Percentiles rank a stretch among this genome's conserved stretches.
phyloP scores from a whole-genome alignment of 441 rosid species.

The Gossypium davidsonii region DNA sequence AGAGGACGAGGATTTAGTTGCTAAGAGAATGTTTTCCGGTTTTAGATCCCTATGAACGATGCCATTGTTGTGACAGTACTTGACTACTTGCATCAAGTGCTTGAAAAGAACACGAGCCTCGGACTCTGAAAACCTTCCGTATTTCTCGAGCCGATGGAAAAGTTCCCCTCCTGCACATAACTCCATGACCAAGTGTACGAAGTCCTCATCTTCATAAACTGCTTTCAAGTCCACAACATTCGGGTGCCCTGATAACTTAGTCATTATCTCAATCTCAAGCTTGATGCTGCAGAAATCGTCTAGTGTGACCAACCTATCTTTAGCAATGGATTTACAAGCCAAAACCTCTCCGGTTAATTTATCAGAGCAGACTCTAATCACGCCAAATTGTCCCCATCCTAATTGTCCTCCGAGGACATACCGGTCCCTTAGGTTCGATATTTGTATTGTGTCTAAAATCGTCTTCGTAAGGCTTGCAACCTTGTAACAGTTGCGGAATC shows the following conservation, averaged over 20 bases:
- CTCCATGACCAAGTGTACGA: conserved; percentile 76
- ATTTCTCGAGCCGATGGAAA: conserved; percentile 62
- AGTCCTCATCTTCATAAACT: conserved; percentile 75
- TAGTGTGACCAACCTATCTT: conserved; percentile 52
- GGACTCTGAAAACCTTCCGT: conserved; percentile 58
- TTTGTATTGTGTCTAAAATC: conserved; percentile 43
- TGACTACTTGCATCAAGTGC: conserved; percentile 67
- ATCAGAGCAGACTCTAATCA: conserved; percentile 64
- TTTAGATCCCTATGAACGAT: conserved; percentile 79
- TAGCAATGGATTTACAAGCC: conserved; percentile 78
- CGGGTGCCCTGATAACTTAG: conserved; percentile 64
- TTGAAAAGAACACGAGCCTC: conserved; percentile 55
- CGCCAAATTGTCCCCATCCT: conserved; percentile 77
- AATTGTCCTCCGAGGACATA: conserved; percentile 61
- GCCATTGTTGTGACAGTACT: conserved; percentile 78
- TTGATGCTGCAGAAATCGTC: conserved; percentile 54
- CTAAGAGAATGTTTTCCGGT: conserved; percentile 79
- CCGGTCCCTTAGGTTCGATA: conserved; percentile 51
- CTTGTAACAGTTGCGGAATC: conserved; percentile 41
- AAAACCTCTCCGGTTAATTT: conserved; percentile 57
- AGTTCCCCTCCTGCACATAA: conserved; percentile 80
- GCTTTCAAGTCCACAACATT: conserved; percentile 73
- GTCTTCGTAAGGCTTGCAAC: conserved; percentile 38
- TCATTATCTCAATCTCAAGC: conserved; percentile 82
- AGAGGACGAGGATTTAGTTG: conserved; percentile 53